Conservation (phyloP, 2,329 filamentous ascomycete genomes). For the Ascomycota sp. region DNA sequence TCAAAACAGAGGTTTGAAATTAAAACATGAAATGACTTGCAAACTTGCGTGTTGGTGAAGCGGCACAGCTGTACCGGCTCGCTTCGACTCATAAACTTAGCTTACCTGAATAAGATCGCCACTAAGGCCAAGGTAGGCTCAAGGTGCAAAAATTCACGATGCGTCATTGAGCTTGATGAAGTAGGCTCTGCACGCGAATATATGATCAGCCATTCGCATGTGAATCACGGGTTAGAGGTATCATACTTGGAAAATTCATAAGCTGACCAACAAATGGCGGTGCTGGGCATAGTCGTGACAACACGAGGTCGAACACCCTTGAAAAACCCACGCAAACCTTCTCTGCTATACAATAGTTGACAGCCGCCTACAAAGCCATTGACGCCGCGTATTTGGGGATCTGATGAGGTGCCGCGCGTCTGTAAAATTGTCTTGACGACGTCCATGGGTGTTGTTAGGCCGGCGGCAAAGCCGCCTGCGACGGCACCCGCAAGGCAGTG, state of each 20-base stretch:
- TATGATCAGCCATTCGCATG: not conserved
- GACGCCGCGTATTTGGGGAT: slow-evolving; percentile 68
- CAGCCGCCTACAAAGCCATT: slow-evolving; percentile 65
- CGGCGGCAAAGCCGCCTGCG: slow-evolving; percentile 82
- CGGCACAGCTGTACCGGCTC: too few relatives aligned
- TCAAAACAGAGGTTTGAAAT: too few relatives aligned
- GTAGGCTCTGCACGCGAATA: slow-evolving; percentile 31
- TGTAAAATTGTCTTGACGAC: slow-evolving; percentile 97
- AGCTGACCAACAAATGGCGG: slow-evolving; percentile 93
- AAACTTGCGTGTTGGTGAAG: too few relatives aligned
- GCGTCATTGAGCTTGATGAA: slow-evolving; percentile 34
- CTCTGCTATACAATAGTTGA: slow-evolving; percentile 59
- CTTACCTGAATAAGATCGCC: too few relatives aligned
- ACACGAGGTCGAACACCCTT: slow-evolving; percentile 81
- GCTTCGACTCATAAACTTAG: too few relatives aligned
- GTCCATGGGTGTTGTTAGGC: slow-evolving; percentile 86
- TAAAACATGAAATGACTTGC: too few relatives aligned
- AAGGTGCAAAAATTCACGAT: too few relatives aligned
- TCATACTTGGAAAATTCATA: slow-evolving; percentile 50
- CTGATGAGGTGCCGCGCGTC: slow-evolving; percentile 67
- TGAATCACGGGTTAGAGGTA: not conserved
- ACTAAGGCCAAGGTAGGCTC: too few relatives aligned
- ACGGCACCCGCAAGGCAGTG: slow-evolving; percentile 86
- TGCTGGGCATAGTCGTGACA: slow-evolving; percentile 94
- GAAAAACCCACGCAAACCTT: slow-evolving; percentile 76